A percentile compares a stretch with the other conserved stretches of the same genome.
phyloP scores from a whole-genome alignment of 495 filamentous ascomycete genomes.

The Penicillium paradoxum region DNA sequence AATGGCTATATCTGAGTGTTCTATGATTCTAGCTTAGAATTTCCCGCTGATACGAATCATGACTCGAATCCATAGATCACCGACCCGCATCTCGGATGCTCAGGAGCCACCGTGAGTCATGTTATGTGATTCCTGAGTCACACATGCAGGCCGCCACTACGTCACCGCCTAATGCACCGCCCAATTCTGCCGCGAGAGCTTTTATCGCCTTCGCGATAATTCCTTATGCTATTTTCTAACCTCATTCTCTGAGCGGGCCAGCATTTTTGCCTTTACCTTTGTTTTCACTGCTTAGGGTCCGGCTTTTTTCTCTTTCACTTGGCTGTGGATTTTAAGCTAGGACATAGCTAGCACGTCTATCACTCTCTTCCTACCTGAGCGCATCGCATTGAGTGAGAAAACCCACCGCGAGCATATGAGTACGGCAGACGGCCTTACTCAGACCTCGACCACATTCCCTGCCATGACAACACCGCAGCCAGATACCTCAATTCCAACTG shows the following conservation, averaged over 20 bases:
- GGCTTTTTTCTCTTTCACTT: background rate
- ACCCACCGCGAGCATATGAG: background rate
- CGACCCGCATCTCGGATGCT: background rate
- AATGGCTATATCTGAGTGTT: too few species aligned
- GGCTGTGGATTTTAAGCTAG: background rate
- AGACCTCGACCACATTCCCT: background rate
- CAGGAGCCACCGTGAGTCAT: conserved; percentile 8
- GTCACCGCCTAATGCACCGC: conserved; percentile 18
- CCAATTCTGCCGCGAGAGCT: conserved; percentile 19
- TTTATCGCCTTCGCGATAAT: conserved; percentile 18
- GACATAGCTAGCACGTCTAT: background rate
- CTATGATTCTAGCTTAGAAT: too few species aligned
- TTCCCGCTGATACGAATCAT: background rate
- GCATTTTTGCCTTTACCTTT: conserved; percentile 1
- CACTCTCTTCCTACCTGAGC: background rate
- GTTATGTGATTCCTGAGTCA: conserved; percentile 9
- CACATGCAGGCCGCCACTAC: background rate
- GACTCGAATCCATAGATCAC: background rate
- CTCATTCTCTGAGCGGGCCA: conserved; percentile 3
- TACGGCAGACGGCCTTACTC: background rate
- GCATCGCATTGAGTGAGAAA: background rate
- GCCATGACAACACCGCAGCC: conserved; percentile 20
- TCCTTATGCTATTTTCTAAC: conserved; percentile 5
- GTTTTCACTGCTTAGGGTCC: background rate
- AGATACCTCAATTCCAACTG: conserved; percentile 6